These are phyloP conservation scores for Vitis riparia DNA, from an alignment of 164 flowering plant genomes.

Conservation along the genomic window DNA sequence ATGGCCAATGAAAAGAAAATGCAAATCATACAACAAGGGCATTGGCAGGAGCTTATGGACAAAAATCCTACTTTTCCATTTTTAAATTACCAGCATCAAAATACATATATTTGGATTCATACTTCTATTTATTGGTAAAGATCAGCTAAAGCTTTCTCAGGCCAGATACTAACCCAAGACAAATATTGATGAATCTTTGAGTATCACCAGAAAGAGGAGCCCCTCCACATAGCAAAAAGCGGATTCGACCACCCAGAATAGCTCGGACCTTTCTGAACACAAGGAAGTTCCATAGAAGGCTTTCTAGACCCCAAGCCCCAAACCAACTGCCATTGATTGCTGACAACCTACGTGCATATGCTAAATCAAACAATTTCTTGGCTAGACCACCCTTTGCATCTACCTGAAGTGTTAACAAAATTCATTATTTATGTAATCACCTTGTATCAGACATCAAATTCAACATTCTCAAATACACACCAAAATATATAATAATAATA, in stretches of 20 bases:
- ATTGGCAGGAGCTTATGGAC: too few species aligned
- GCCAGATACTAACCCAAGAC: conserved; percentile 73
- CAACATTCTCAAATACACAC: too few species aligned
- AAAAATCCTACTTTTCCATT: too few species aligned
- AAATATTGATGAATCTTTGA: conserved; percentile 94
- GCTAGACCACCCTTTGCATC: conserved; percentile 86
- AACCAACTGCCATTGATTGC: conserved; percentile 96
- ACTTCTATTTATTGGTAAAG: neutral
- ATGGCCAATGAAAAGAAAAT: too few species aligned
- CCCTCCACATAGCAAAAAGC: conserved; percentile 93
- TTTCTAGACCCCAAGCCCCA: conserved; percentile 98
- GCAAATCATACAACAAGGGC: too few species aligned
- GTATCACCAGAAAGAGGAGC: conserved; percentile 98
- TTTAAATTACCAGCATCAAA: too few species aligned
- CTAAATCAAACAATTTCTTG: conserved; percentile 72
- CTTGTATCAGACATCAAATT: neutral
- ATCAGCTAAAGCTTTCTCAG: neutral
- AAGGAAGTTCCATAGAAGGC: conserved; percentile 68
- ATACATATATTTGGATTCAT: too few species aligned
- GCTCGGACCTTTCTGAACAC: conserved; percentile 85
- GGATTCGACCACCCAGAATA: conserved; percentile 82
- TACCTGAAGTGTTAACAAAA: conserved; percentile 45
- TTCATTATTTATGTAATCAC: neutral
- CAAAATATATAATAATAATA: neutral
- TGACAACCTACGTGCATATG: conserved; percentile 77